Evolutionary conservation across 1,284 basidiomycete genomes (phyloP).

Genomic region (Ganoderma sp.): DNA sequence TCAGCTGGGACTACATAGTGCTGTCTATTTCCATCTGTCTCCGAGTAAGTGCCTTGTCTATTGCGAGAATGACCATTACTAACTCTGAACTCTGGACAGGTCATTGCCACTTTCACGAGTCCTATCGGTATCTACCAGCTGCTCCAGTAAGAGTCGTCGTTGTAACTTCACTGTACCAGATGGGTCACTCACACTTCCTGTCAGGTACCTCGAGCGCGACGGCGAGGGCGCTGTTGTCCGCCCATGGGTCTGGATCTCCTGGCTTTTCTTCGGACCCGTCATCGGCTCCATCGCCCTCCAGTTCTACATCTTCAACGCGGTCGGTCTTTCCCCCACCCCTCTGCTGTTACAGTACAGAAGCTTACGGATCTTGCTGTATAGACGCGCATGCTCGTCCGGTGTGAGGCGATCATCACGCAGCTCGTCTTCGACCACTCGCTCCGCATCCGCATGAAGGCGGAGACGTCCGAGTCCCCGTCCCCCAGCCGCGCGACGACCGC

Average conservation of each 20-base stretch:
- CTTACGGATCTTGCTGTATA: constrained; percentile 12
- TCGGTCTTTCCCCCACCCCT: background rate
- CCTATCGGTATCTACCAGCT: constrained; percentile 54
- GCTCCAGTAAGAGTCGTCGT: constrained; percentile 38
- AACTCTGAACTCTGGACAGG: constrained; percentile 11
- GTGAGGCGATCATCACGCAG: constrained; percentile 70
- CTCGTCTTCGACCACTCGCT: constrained; percentile 75
- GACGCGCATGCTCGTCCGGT: constrained; percentile 56
- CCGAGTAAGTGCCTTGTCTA: constrained; percentile 19
- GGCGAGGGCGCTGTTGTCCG: constrained; percentile 46
- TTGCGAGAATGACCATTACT: background rate
- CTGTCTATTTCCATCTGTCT: constrained; percentile 28
- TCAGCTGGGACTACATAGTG: constrained; percentile 34
- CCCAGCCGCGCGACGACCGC: constrained; percentile 31
- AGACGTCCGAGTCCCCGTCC: constrained; percentile 39
- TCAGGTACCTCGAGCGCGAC: constrained; percentile 50
- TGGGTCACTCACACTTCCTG: background rate
- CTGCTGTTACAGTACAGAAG: background rate
- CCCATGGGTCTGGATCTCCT: constrained; percentile 67
- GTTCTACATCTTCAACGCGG: constrained; percentile 41
- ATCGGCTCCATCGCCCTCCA: constrained; percentile 46
- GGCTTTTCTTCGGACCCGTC: constrained; percentile 64
- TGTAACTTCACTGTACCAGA: background rate
- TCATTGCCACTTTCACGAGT: constrained; percentile 43
- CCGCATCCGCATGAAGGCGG: constrained; percentile 68